A percentile compares a stretch with the other conserved stretches of the same genome.
Evolutionary conservation across 371 early-diverging fungal species (phyloP).

Genomic region (Zychaea mexicana): DNA sequence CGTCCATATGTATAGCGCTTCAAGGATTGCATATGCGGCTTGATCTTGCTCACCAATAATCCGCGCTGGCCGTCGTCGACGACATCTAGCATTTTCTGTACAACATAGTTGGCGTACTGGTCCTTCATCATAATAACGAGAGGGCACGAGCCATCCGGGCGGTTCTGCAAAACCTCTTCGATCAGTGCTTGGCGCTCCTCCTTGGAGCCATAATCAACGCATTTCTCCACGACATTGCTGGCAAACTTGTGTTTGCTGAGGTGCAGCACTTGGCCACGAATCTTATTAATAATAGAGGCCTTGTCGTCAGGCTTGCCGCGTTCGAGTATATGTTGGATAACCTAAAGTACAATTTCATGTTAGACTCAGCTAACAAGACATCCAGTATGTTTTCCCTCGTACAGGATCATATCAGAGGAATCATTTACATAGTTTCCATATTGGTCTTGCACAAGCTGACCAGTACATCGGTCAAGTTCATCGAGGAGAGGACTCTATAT

Average conservation of each 20-base stretch:
- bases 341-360: background rate
- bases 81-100: slow-evolving; percentile 99
- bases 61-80: slow-evolving; percentile 89
- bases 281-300: slow-evolving; percentile 83
- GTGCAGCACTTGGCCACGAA: slow-evolving; percentile 87
- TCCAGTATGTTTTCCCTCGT: too few species aligned
- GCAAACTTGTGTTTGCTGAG: slow-evolving; percentile 99
- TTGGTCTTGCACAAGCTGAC: slow-evolving; percentile 96
- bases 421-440: slow-evolving; percentile 92
- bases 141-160: slow-evolving; percentile 79
- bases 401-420: too few species aligned
- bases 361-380: background rate
- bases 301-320: slow-evolving; percentile 88
- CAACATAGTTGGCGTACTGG: slow-evolving; percentile 99
- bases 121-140: slow-evolving; percentile 97
- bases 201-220: slow-evolving; percentile 79
- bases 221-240: slow-evolving; percentile 98
- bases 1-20: slow-evolving; percentile 97
- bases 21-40: slow-evolving; percentile 87
- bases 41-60: slow-evolving; percentile 83
- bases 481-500: slow-evolving; percentile 78
- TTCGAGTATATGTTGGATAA: slow-evolving; percentile 98
- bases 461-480: slow-evolving; percentile 90
- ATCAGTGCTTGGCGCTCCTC: slow-evolving; percentile 80
- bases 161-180: slow-evolving; percentile 84